Conservation (phyloP, 75 land plant species). For the Pseudotsuga menziesii region DNA sequence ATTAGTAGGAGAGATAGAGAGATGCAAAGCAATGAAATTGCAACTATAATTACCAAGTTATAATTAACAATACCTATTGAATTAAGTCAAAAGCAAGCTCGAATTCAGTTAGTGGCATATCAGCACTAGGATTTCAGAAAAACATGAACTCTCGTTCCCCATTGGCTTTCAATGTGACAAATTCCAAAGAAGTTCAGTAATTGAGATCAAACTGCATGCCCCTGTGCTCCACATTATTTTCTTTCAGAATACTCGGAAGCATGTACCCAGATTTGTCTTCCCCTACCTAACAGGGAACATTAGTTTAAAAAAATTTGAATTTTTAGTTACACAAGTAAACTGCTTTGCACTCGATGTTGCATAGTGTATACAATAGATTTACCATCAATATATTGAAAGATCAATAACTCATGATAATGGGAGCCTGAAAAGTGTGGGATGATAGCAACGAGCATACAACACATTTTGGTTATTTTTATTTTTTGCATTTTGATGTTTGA, state of each 20-base stretch:
- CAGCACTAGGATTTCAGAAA: constrained; percentile 96
- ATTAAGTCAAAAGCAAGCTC: constrained; percentile 71
- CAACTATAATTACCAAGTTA: background rate
- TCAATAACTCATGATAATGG: no score
- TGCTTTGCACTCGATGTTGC: no score
- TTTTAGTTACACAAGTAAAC: no score
- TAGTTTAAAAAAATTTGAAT: no score
- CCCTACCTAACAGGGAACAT: constrained; percentile 28
- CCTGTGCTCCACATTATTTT: constrained; percentile 27
- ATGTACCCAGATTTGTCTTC: constrained; percentile 64
- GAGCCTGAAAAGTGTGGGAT: no score
- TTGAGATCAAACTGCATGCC: constrained; percentile 41
- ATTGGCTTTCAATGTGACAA: constrained; percentile 83
- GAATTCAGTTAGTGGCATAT: constrained; percentile 73
- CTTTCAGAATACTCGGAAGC: constrained; percentile 36
- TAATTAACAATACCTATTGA: constrained; percentile 12
- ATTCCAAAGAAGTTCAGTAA: constrained; percentile 89
- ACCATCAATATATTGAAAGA: no score
- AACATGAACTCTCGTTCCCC: constrained; percentile 98
- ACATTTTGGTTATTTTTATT: no score
- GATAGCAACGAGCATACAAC: no score
- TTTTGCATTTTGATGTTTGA: no score
- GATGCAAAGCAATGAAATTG: no score
- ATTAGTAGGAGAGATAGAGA: background rate
- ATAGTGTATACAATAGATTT: no score